phyloP scores from a whole-genome alignment of 2,329 filamentous ascomycete species.

The Trichoderma oligosporum region DNA sequence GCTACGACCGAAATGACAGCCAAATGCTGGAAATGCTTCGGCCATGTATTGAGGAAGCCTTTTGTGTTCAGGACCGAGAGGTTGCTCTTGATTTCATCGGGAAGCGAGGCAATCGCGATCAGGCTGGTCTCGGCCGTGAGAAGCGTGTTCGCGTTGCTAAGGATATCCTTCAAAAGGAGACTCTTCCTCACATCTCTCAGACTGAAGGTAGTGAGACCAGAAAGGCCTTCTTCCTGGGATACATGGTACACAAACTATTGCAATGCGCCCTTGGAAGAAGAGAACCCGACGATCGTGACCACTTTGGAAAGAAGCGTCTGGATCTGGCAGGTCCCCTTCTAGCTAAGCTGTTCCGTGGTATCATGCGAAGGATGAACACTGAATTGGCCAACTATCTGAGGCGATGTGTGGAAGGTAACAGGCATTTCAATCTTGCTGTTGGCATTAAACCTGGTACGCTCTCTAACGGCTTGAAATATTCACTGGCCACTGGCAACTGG shows the following conservation, averaged over 20 bases:
- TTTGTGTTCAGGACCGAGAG: conserved; percentile 92
- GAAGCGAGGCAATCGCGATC: conserved; percentile 69
- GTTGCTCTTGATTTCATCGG: conserved; percentile 94
- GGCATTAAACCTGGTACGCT: conserved; percentile 89
- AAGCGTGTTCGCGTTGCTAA: conserved; percentile 88
- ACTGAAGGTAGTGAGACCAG: conserved; percentile 89
- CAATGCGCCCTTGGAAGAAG: conserved; percentile 90
- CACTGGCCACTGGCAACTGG: conserved; percentile 96
- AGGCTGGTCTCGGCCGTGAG: conserved; percentile 66
- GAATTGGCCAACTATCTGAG: conserved; percentile 90
- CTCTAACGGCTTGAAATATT: conserved; percentile 93
- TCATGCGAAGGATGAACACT: conserved; percentile 85
- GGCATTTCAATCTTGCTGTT: conserved; percentile 84
- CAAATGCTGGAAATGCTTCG: conserved; percentile 98
- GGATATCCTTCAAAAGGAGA: conserved; percentile 95
- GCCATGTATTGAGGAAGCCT: conserved; percentile 94
- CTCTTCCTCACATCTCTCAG: conserved; percentile 94
- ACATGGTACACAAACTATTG: conserved; percentile 95
- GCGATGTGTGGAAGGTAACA: conserved; percentile 82
- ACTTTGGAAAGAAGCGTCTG: conserved; percentile 97
- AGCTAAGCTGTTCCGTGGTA: conserved; percentile 90
- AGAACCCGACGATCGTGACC: conserved; percentile 95
- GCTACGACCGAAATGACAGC: conserved; percentile 90
- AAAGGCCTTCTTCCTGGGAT: conserved; percentile 97
- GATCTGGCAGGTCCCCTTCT: conserved; percentile 92